These are phyloP conservation scores for Aspergillus japonicus DNA, from an alignment of 2,329 filamentous ascomycete genomes.

Conservation along the genomic window DNA sequence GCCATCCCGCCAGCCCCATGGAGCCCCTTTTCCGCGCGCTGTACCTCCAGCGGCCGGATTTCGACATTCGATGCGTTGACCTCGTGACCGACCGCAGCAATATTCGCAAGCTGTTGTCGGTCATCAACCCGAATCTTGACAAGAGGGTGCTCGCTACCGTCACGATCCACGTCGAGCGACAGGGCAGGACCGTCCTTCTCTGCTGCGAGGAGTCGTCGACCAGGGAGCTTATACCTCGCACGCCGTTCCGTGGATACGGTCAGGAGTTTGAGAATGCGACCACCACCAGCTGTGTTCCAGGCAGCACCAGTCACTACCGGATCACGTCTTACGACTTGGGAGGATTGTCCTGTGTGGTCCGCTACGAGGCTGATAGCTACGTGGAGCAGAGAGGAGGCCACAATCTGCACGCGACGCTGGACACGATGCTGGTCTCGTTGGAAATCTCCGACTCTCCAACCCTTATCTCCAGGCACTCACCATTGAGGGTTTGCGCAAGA, in stretches of 20 bases:
- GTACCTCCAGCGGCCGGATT: slow-evolving; percentile 37
- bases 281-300: background rate
- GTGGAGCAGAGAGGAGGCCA: too few species aligned
- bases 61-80: slow-evolving; percentile 30
- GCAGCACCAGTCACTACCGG: background rate
- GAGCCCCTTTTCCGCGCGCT: slow-evolving; percentile 51
- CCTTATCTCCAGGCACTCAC: too few species aligned
- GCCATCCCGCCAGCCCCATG: slow-evolving; percentile 45
- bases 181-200: background rate
- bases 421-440: too few species aligned
- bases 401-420: too few species aligned
- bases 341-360: background rate
- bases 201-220: background rate
- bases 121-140: background rate
- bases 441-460: too few species aligned
- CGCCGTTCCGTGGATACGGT: background rate
- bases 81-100: background rate
- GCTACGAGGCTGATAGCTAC: background rate
- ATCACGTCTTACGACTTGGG: background rate
- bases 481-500: too few species aligned
- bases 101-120: background rate
- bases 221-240: too few species aligned
- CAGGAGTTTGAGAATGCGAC: background rate
- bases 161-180: background rate
- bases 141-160: background rate